phyloP scores from a whole-genome alignment of 805 yeast species.

The Cyberlindnera misumaiensis region DNA sequence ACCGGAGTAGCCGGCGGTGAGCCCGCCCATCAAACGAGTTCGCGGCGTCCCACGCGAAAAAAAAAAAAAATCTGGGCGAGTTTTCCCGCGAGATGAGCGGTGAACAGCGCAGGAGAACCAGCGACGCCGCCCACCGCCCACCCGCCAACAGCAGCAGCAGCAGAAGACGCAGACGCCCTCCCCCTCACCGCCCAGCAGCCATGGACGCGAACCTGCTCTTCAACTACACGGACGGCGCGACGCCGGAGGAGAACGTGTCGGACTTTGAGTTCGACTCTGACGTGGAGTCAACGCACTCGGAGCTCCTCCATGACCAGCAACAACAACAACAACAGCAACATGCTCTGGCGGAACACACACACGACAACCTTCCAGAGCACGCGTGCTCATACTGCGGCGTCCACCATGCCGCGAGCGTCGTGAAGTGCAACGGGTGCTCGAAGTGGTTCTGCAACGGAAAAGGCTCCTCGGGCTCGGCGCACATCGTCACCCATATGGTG shows the following conservation, averaged over 20 bases:
- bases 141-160: not conserved
- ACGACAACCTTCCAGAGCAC: slow-evolving; percentile 28
- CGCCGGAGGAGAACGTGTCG: not conserved
- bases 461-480: slow-evolving; percentile 42
- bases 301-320: not conserved
- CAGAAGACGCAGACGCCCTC: no score
- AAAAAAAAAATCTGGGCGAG: no score
- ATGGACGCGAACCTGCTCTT: no score
- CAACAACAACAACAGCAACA: not conserved
- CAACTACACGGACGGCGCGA: not conserved
- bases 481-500: slow-evolving; percentile 80
- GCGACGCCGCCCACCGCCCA: no score
- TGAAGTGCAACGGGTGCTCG: slow-evolving; percentile 68
- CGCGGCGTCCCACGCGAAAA: no score
- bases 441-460: slow-evolving; percentile 89
- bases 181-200: not conserved
- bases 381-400: slow-evolving; percentile 72
- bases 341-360: not conserved
- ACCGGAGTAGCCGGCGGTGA: no score
- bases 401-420: slow-evolving; percentile 54
- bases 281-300: not conserved
- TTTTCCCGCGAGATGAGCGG: no score
- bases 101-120: no score
- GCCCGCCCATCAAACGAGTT: no score
- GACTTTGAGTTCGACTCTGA: slow-evolving; percentile 5